phyloP scores from a whole-genome alignment of 257 asterid species.

The Ajuga chamaepitys region DNA sequence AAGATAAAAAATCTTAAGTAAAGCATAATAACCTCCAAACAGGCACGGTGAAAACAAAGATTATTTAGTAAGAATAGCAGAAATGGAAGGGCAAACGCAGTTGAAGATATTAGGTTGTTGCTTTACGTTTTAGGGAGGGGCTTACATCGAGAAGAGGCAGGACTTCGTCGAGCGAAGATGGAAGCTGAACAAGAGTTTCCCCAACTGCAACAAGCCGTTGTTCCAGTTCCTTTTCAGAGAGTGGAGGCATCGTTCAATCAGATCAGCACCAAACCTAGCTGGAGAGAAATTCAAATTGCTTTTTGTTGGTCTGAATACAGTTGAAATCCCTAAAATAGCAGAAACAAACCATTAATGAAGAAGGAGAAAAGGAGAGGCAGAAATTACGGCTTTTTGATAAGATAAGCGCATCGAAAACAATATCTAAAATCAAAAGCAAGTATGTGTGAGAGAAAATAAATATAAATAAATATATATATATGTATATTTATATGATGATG shows the following conservation, averaged over 20 bases:
- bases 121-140: background rate
- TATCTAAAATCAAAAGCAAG: conserved; percentile 12
- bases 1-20: background rate
- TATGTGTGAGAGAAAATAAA: background rate
- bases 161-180: conserved; percentile 53
- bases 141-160: conserved; percentile 79
- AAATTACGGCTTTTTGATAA: conserved; percentile 3
- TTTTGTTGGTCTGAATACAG: background rate
- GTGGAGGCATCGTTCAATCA: conserved; percentile 20
- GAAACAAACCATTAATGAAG: background rate
- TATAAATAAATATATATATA: too few relatives aligned
- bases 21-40: background rate
- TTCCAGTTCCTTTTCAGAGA: conserved; percentile 35
- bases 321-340: conserved; percentile 24
- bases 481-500: too few relatives aligned
- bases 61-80: background rate
- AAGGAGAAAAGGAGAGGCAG: conserved; percentile 1
- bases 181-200: conserved; percentile 54
- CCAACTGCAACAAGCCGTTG: conserved; percentile 62
- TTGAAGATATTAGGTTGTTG: background rate
- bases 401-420: background rate
- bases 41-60: conserved; percentile 2
- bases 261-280: conserved; percentile 25
- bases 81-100: background rate
- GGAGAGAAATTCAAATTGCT: background rate